These are phyloP conservation scores for Tetradesmus obliquus DNA, from an alignment of 139 green algal species.

Conservation along the genomic window DNA sequence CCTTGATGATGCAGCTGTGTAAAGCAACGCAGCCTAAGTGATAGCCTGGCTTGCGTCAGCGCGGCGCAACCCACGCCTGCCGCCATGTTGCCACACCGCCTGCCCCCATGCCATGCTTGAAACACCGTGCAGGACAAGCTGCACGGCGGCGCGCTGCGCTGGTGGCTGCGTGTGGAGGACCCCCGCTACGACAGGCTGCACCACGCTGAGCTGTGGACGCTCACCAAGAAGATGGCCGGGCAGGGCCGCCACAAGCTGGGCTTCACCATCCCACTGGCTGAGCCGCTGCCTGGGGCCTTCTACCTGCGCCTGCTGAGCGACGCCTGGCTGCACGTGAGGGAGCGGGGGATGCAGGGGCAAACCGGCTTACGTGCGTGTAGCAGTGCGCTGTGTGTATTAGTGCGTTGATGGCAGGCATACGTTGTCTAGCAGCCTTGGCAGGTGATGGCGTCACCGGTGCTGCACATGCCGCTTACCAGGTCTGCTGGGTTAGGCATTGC, in stretches of 20 bases:
- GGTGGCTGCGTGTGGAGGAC: slow-evolving; percentile 96
- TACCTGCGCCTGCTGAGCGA: slow-evolving; percentile 84
- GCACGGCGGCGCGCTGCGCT: slow-evolving; percentile 80
- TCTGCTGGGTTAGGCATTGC: no score
- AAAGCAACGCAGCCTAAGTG: no score
- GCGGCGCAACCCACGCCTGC: not conserved
- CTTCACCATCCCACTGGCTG: slow-evolving; percentile 97
- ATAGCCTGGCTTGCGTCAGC: no score
- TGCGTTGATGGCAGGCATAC: no score
- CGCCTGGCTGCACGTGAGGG: slow-evolving; percentile 74
- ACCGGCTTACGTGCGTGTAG: not conserved
- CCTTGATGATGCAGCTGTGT: no score
- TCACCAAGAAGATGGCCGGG: slow-evolving; percentile 83
- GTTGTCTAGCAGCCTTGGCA: no score
- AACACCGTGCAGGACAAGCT: slow-evolving; percentile 49
- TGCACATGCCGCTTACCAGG: no score
- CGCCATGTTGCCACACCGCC: not conserved
- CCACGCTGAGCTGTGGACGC: slow-evolving; percentile 82
- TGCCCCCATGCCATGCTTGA: not conserved
- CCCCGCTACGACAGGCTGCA: slow-evolving; percentile 78
- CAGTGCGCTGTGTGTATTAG: no score
- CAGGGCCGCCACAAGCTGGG: slow-evolving; percentile 78
- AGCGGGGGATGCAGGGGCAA: not conserved
- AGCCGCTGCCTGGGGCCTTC: slow-evolving; percentile 91
- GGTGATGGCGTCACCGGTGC: no score